Conservation (phyloP, 352 stramenopile species). For the Blastocystis sp. region DNA sequence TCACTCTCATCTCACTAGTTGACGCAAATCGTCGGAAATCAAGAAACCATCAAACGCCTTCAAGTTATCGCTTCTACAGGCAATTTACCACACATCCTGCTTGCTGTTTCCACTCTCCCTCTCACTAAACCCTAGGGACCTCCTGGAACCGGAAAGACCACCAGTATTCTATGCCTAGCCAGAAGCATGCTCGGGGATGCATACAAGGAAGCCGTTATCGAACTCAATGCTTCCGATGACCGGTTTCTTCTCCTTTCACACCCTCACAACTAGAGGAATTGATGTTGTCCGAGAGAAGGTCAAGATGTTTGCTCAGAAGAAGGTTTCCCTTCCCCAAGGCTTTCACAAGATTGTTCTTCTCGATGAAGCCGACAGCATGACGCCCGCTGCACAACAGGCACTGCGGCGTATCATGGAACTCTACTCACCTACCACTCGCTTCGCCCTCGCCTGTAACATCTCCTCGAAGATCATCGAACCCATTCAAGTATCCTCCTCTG, state of each 20-base stretch:
- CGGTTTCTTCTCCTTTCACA: slow-evolving; percentile 74
- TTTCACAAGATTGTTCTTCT: slow-evolving; percentile 98
- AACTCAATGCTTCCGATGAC: slow-evolving; percentile 97
- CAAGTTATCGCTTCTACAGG: slow-evolving; percentile 89
- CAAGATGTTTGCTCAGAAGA: slow-evolving; percentile 98
- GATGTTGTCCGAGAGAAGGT: slow-evolving; percentile 92
- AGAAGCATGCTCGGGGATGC: slow-evolving; percentile 81
- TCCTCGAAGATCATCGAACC: slow-evolving; percentile 99
- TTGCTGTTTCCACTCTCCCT: slow-evolving; percentile 76
- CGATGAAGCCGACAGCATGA: slow-evolving; percentile 98
- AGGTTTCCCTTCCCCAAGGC: slow-evolving; percentile 85
- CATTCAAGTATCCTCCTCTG: slow-evolving; percentile 76
- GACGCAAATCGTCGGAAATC: slow-evolving; percentile 93
- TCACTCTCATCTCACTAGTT: slow-evolving; percentile 73
- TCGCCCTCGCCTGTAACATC: slow-evolving; percentile 96
- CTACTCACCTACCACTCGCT: slow-evolving; percentile 93
- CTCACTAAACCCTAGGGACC: slow-evolving; percentile 74
- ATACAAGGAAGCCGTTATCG: slow-evolving; percentile 84
- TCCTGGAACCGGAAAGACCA: slow-evolving; percentile 88
- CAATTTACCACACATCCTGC: slow-evolving; percentile 98
- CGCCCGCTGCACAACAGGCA: slow-evolving; percentile 90
- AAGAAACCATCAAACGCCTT: slow-evolving; percentile 89
- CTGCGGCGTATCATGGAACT: slow-evolving; percentile 96
- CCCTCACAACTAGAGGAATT: slow-evolving; percentile 73
- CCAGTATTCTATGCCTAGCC: slow-evolving; percentile 85